Conservation (phyloP, 2,329 filamentous ascomycete genomes). For the Aspergillus udagawae region DNA sequence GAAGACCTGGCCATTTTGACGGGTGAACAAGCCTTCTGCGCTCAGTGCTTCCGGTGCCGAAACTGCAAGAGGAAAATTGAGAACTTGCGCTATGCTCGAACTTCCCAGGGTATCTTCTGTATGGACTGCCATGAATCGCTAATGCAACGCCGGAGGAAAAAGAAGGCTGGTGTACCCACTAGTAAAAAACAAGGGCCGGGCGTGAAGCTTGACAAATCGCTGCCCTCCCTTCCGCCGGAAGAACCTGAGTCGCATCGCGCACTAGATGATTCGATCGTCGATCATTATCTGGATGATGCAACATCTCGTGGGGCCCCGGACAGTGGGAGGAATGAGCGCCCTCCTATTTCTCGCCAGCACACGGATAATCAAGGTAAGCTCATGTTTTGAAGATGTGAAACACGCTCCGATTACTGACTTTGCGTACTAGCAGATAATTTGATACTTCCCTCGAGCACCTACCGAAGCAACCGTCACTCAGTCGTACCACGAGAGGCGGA, state of each 20-base stretch:
- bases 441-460: constrained; percentile 69
- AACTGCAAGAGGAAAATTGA: constrained; percentile 99
- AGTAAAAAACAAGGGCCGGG: constrained; percentile 32
- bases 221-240: constrained; percentile 83
- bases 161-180: constrained; percentile 62
- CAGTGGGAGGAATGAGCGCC: constrained; percentile 20
- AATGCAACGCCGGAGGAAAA: constrained; percentile 85
- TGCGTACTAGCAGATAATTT: constrained; percentile 50
- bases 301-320: constrained; percentile 21
- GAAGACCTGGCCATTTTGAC: constrained; percentile 96
- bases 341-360: constrained; percentile 20
- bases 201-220: constrained; percentile 80
- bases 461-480: constrained; percentile 74
- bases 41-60: constrained; percentile 91
- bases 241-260: constrained; percentile 57
- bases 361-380: constrained; percentile 29
- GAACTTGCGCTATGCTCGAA: constrained; percentile 94
- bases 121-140: constrained; percentile 98
- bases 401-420: constrained; percentile 1
- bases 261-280: constrained; percentile 54
- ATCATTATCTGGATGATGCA: constrained; percentile 57
- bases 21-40: constrained; percentile 96
- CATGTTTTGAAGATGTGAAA: neutral
- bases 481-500: constrained; percentile 56
- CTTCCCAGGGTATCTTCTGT: constrained; percentile 97